Conservation (phyloP, 192 early-diverging fungal genomes). For the Hyaloraphidium curvatum region DNA sequence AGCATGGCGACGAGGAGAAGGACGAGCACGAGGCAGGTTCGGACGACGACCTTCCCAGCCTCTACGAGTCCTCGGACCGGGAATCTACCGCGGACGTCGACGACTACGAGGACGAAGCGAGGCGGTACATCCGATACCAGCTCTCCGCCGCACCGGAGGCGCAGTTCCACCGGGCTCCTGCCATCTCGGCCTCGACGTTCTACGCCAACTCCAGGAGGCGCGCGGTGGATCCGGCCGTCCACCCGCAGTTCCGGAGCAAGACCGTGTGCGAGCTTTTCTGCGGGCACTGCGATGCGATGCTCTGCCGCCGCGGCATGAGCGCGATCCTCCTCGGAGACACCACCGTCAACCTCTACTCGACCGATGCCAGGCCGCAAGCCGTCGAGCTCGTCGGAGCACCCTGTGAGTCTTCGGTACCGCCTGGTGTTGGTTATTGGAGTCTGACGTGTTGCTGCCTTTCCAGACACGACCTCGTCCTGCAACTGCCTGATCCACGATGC, state of each 20-base stretch:
- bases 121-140: too few species aligned
- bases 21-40: too few species aligned
- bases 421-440: conserved; percentile 1
- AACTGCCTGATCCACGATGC: conserved; percentile 51
- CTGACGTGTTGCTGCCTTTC: conserved; percentile 3
- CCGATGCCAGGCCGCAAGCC: conserved; percentile 44
- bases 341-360: conserved; percentile 50
- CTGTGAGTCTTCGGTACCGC: conserved; percentile 14
- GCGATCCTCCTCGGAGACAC: conserved; percentile 44
- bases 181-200: too few species aligned
- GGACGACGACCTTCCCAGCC: too few species aligned
- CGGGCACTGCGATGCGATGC: conserved; percentile 35
- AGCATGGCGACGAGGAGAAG: too few species aligned
- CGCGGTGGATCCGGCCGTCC: neutral
- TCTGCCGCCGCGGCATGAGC: conserved; percentile 55
- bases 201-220: too few species aligned
- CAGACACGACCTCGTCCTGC: conserved; percentile 41
- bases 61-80: too few species aligned
- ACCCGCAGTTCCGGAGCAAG: conserved; percentile 36
- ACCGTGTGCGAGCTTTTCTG: conserved; percentile 43
- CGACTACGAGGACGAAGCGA: too few species aligned
- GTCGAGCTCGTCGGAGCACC: conserved; percentile 46
- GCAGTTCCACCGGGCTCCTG: too few species aligned
- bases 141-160: too few species aligned
- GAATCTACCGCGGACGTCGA: too few species aligned